Evolutionary conservation across 78 protist species (phyloP), one percentile per base, ranked within the genome.

Genomic region (Dictyostelium purpureum): DNA sequence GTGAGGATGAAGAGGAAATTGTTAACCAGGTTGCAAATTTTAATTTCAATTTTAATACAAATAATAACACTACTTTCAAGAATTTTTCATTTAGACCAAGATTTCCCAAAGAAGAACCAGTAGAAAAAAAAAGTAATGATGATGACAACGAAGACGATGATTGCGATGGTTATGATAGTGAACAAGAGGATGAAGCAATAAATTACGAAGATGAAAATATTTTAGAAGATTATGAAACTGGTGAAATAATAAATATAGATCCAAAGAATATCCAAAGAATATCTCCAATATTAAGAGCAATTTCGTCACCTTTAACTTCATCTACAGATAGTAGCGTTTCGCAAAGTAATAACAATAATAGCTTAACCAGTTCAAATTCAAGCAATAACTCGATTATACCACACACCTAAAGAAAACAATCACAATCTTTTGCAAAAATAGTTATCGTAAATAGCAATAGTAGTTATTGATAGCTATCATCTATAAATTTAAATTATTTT

Each of bases 221-320:
- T n/a, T n/a, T n/a, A n/a, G n/a, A n/a, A n/a, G n/a, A n/a, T n/a
- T n/a, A n/a, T n/a, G n/a, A n/a, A n/a, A n/a, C n/a, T n/a, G n/a
- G 12, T 49, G 54, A 49, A 49, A 49, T 49, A 24, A 69, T 69
- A 18, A 69, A 69, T 42, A 40, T 69, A 40, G 76, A 69, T 69
- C 6, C 33, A 40, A 69, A 69, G 16, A 69, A 69, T n/a, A 35
- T 69, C 21, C 76, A 69, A 69, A 69, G 40, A 24, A 69, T 69
- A 40, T 69, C 76, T 11, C 76, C 76, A n/a, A 69, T 69, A n/a
- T 42, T 69, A 35, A 69, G 76, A 40, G 76, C 76, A 35, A 69
- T 69, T 12, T n/a, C n/a, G n/a, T n/a, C n/a, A n/a, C n/a, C n/a
- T n/a, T n/a, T n/a, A n/a, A n/a, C n/a, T n/a, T n/a, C n/a, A n/a